Percentiles rank a stretch among this genome's conserved stretches.
Conservation (phyloP, 805 yeast species). For the Nakazawaea anatomiae region DNA sequence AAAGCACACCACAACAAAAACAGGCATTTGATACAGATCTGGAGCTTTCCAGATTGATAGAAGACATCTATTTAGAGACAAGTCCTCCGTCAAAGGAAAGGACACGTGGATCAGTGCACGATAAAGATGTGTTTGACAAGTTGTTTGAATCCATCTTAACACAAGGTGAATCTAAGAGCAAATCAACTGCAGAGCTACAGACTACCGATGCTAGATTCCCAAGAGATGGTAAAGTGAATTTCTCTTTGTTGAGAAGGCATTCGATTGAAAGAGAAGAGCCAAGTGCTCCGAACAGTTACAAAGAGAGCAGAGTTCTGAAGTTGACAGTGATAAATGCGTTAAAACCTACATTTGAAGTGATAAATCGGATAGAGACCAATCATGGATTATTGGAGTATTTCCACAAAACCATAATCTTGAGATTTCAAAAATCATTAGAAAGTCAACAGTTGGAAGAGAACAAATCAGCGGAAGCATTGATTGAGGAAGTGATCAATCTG, state of each 20-base stretch:
- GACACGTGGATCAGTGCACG: conserved; percentile 2
- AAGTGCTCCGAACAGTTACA: neutral
- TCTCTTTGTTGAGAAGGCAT: neutral
- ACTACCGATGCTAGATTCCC: neutral
- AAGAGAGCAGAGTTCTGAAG: conserved; percentile 2
- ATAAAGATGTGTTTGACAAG: conserved; percentile 1
- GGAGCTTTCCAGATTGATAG: neutral
- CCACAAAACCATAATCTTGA: neutral
- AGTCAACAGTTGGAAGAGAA: neutral
- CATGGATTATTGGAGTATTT: neutral
- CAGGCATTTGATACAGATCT: neutral
- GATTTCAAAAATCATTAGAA: neutral
- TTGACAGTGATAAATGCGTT: conserved; percentile 2
- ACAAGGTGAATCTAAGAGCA: neutral
- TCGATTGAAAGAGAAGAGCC: neutral
- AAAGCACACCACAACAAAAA: neutral
- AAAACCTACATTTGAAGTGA: conserved; percentile 1
- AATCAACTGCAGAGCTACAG: neutral
- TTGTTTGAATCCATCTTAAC: conserved; percentile 1
- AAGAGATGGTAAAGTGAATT: neutral
- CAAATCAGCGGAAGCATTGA: neutral
- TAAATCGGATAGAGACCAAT: neutral
- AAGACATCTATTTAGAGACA: neutral
- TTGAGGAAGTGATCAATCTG: neutral
- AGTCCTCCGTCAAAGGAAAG: neutral